Evolutionary conservation across 129 eudicot genomes (phyloP).

Genomic region (sunflower (Helianthus annuus)): DNA sequence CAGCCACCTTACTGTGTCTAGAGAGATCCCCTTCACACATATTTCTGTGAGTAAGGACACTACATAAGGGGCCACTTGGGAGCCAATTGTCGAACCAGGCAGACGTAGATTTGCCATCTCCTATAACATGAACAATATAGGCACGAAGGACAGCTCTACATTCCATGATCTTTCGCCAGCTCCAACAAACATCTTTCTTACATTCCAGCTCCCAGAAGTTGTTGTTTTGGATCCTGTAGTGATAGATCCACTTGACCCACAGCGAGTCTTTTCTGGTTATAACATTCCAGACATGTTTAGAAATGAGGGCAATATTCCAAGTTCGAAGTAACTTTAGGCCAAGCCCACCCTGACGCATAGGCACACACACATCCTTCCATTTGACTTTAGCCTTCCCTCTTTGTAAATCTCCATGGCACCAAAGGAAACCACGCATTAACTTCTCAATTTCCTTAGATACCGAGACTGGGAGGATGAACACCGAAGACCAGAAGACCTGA

Average conservation of each 20-base stretch:
- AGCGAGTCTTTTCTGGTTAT: neutral
- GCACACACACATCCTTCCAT: neutral
- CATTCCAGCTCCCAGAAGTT: neutral
- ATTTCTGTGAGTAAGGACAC: neutral
- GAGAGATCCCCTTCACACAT: too few relatives aligned
- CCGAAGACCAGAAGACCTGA: neutral
- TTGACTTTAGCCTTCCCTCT: neutral
- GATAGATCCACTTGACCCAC: neutral
- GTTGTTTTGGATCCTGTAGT: too few relatives aligned
- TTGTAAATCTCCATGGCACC: neutral
- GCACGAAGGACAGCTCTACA: fast-evolving
- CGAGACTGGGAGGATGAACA: neutral
- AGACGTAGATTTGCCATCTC: neutral
- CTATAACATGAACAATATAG: neutral
- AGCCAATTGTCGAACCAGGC: neutral
- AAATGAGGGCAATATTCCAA: neutral
- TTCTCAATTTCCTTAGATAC: neutral
- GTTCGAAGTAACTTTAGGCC: neutral
- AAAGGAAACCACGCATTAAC: neutral
- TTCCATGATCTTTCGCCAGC: neutral
- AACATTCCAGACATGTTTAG: neutral
- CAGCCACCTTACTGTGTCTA: too few relatives aligned
- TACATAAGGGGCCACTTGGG: neutral
- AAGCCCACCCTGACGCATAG: neutral
- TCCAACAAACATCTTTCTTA: neutral